Evolutionary conservation across 352 stramenopile genomes (phyloP).

Genomic region (Globisporangium radiosum): DNA sequence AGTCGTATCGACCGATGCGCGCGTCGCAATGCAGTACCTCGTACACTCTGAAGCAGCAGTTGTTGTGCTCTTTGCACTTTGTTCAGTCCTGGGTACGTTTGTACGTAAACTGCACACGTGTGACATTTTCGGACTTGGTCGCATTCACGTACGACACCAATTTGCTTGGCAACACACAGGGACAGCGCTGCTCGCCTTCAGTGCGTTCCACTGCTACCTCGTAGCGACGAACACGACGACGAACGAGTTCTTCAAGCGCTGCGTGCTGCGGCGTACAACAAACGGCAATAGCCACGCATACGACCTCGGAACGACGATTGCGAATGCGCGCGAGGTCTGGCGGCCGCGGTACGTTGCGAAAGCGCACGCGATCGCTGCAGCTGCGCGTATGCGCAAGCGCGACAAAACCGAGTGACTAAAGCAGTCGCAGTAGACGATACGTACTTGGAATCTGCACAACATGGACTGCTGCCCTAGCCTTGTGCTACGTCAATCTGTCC

Average conservation of each 20-base stretch:
- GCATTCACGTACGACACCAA: too few species aligned
- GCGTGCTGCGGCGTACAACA: conserved; percentile 1
- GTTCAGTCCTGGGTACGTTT: conserved; percentile 38
- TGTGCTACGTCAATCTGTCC: too few species aligned
- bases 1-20: conserved; percentile 28
- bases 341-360: conserved; percentile 20
- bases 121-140: too few species aligned
- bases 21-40: conserved; percentile 44
- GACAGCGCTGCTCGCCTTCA: conserved; percentile 35
- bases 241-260: conserved; percentile 74
- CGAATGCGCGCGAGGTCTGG: conserved; percentile 29
- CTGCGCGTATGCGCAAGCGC: not conserved
- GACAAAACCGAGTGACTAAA: not conserved
- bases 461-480: too few species aligned
- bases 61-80: conserved; percentile 38
- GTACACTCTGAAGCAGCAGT: conserved; percentile 34
- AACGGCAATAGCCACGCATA: conserved; percentile 10
- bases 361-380: not conserved
- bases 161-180: conserved; percentile 12
- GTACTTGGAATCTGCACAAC: too few species aligned
- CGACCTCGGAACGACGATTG: conserved; percentile 10
- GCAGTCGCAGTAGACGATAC: too few species aligned
- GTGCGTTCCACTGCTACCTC: conserved; percentile 46
- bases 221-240: conserved; percentile 52
- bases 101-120: too few species aligned